Evolutionary conservation across 192 early-diverging fungal genomes (phyloP), one percentile per base, ranked within the genome.

Genomic region (Coemansia nantahalensis): DNA sequence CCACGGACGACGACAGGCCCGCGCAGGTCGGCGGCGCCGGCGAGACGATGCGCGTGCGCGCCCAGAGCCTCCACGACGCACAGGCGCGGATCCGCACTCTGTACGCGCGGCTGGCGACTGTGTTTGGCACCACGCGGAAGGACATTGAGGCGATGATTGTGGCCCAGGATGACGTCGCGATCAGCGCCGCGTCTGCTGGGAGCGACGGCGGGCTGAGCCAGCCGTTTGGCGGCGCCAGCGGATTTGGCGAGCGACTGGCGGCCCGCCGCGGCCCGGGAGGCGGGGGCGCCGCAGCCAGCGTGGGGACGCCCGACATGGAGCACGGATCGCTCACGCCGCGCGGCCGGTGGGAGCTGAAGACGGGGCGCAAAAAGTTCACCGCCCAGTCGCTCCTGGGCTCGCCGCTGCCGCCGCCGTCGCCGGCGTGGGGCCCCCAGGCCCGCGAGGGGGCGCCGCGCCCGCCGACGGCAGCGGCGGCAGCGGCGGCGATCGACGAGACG

Each of bases 311-410:
- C 0, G 72, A 75, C 12, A 75, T 75, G 72, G 51, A 53, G 11
- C 54, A 45, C 43, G 72, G 72, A 3, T 37, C 60, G 42, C 48
- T 75, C 36, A 75, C 72, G 10, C 72, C 64, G 19, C 72, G 65
- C 11, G 72, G 72, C 14, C 64, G 72, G 22, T 75, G 61, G 59
- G 65, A 75, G 37, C 57, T 75, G 14, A 75, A 68, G 42, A 64
- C 64, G 0, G 72, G 72, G 12, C 54, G 59, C 1, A 62, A 49
- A 30, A 75, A 75, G 65, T 75, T 75, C 23, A 68, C 72, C 8
- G 14, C 64, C 9, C 59, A 67, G 56, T 75, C 71, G 34, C 45
- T 75, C 21, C 38, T 75, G 1, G 14, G 59, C 7, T 45, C 70
- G 5, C 45, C 57, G 2, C 34, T 19, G 60, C 11, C 42, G 18